Base-by-base conservation (phyloP, 192 early-diverging fungal species). In the Cetraspora pellucida region DNA sequence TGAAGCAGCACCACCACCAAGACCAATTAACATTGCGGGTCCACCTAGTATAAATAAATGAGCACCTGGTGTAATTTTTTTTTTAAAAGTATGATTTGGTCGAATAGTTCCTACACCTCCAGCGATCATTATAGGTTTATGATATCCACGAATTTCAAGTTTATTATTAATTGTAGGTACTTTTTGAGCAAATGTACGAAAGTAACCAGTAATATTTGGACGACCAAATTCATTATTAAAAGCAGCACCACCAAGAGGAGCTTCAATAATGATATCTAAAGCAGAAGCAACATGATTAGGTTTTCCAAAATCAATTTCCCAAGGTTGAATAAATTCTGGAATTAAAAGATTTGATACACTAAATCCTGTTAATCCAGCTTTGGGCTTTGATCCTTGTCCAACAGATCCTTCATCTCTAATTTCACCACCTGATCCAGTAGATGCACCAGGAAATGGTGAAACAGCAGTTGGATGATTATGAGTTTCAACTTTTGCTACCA, bases 221-320 rank as follows among this genome's bases (percentile, higher is more conserved):
- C 98, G 89, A 58, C 98, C 98, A 81, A 98, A 99, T 85, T 99
- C 98, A 79, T 99, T 98, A 89, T 96, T 97, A 87, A 97, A 99
- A 14, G 96, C 95, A n/a, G 96, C 96, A 21, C 93, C 94, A 79
- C 98, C 98, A 45, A 99, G 83, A 30, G 98, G 98, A 60, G 92
- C 98, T 77, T 98, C 90, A 65, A 98, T 92, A 96, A 99, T 99
- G 72, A 99, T 99, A 79, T 97, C 94, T 49, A 96, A 85, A 14
- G 98, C 87, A 23, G 94, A 95, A 0, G 97, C 93, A 63, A 99
- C 90, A 82, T 97, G 96, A 1, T 84, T 84, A 43, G 98, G 97
- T 71, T 92, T 93, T 37, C 95, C 95, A 52, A 89, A 87, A 45
- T 94, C 87, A 1, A 77, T 86, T 81, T 99, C 98, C 98, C 98